phyloP scores from a whole-genome alignment of 495 filamentous ascomycete genomes.

The Ramalina peruviana region DNA sequence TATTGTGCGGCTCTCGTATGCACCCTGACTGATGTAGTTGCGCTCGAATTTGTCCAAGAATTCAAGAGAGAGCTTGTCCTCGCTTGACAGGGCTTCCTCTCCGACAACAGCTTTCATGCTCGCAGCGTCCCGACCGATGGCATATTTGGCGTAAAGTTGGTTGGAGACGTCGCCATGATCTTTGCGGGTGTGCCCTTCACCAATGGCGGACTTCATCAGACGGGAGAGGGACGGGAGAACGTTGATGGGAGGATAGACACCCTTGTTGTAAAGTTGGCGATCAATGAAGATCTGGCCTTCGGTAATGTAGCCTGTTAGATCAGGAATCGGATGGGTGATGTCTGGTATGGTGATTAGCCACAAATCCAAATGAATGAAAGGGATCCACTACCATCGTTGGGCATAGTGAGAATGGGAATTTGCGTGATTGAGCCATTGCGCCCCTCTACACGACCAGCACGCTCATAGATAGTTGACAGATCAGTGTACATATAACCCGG shows the following conservation, averaged over 20 bases:
- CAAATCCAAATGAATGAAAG: neutral
- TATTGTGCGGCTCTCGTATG: slow-evolving; percentile 83
- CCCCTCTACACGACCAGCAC: slow-evolving; percentile 94
- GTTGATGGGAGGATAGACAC: slow-evolving; percentile 97
- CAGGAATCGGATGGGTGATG: slow-evolving; percentile 98
- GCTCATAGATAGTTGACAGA: slow-evolving; percentile 99
- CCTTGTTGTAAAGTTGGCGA: slow-evolving; percentile 87
- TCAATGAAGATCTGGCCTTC: slow-evolving; percentile 98
- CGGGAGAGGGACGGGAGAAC: slow-evolving; percentile 95
- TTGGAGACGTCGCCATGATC: slow-evolving; percentile 98
- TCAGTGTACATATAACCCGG: slow-evolving; percentile 99
- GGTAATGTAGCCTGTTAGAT: slow-evolving; percentile 97
- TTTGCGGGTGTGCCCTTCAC: slow-evolving; percentile 85
- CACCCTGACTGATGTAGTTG: slow-evolving; percentile 77
- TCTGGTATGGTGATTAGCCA: slow-evolving; percentile 34
- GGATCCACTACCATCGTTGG: slow-evolving; percentile 64
- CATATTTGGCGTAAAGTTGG: slow-evolving; percentile 99
- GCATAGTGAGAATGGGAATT: slow-evolving; percentile 98
- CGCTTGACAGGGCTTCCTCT: slow-evolving; percentile 85
- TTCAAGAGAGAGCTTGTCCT: slow-evolving; percentile 95
- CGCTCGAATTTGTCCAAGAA: slow-evolving; percentile 98
- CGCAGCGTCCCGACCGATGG: slow-evolving; percentile 91
- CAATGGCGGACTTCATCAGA: slow-evolving; percentile 99
- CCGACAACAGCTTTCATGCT: slow-evolving; percentile 99
- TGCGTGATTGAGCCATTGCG: slow-evolving; percentile 98